Evolutionary conservation across 2,329 filamentous ascomycete genomes (phyloP).

Genomic region (Sporothrix inflata): DNA sequence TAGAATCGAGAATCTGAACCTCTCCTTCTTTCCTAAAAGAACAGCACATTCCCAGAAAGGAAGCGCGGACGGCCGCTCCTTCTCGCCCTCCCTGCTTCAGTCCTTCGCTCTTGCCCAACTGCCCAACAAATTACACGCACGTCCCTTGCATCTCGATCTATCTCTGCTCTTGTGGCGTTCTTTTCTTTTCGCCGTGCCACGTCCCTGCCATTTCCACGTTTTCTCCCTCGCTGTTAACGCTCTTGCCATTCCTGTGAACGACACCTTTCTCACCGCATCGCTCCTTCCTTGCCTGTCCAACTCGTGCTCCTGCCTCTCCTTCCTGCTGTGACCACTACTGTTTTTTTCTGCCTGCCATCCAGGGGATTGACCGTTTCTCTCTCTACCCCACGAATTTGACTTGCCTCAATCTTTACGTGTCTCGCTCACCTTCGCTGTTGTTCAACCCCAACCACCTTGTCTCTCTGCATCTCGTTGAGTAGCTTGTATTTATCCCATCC

Average conservation of each 20-base stretch:
- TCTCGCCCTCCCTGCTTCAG: constrained; percentile 3
- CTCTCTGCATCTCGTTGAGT: neutral
- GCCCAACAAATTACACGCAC: neutral
- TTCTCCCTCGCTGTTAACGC: neutral
- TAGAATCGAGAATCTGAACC: neutral
- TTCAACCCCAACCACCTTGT: neutral
- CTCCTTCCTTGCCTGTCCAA: constrained; percentile 18
- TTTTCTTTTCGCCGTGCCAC: constrained; percentile 18
- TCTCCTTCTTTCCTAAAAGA: neutral
- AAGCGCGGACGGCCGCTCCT: neutral
- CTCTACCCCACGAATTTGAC: neutral
- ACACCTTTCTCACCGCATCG: neutral
- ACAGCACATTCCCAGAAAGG: neutral
- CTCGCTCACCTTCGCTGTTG: constrained; percentile 4
- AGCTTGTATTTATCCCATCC: constrained; percentile 12
- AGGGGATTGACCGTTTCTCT: neutral
- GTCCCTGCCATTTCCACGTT: constrained; percentile 4
- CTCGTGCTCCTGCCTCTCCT: constrained; percentile 11
- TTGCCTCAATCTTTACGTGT: neutral
- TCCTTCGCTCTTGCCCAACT: neutral
- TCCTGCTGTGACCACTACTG: constrained; percentile 2
- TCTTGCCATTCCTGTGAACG: neutral
- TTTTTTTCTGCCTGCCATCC: neutral
- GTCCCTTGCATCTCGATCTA: constrained; percentile 1
- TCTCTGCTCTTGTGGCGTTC: constrained; percentile 15